These are phyloP conservation scores for Starmerella powellii DNA, from an alignment of 805 yeast genomes.

Conservation along the genomic window DNA sequence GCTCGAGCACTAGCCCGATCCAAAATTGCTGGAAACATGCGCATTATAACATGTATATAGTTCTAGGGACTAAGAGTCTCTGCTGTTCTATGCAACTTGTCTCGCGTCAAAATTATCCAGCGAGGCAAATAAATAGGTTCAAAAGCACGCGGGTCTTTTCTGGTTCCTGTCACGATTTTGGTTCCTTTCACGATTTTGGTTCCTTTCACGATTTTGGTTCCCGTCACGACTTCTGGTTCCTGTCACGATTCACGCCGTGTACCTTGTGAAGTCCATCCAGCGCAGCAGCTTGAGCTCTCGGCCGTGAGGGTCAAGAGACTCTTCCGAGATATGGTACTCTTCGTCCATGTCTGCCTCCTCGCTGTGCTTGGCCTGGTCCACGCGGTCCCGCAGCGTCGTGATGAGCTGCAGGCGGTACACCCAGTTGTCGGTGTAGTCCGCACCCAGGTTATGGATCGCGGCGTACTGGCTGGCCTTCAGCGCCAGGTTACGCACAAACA, in stretches of 20 bases:
- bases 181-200: no score
- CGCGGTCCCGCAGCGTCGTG: slow-evolving; percentile 29
- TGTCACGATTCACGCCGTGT: no score
- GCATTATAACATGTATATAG: no score
- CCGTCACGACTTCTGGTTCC: no score
- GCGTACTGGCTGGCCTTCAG: slow-evolving; percentile 61
- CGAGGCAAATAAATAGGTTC: no score
- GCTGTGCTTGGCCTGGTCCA: slow-evolving; percentile 5
- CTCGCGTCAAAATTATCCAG: no score
- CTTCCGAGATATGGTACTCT: slow-evolving; percentile 2
- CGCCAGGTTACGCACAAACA: slow-evolving; percentile 54
- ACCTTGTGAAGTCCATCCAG: slow-evolving; percentile 23
- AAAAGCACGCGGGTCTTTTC: no score
- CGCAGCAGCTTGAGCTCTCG: slow-evolving; percentile 12
- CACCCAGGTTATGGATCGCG: slow-evolving; percentile 55
- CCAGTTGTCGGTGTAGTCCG: slow-evolving; percentile 54
- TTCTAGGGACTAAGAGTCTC: no score
- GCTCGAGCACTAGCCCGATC: slow-evolving; percentile 35
- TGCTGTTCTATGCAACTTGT: no score
- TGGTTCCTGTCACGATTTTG: no score
- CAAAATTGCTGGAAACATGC: no score
- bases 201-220: no score
- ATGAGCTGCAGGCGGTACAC: slow-evolving; percentile 51
- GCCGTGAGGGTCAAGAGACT: neutral
- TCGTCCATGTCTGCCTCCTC: slow-evolving; percentile 1